Evolutionary conservation across 345 rosid species (phyloP), one percentile per base, ranked within the genome.

Genomic region (Lepidium africanum): DNA sequence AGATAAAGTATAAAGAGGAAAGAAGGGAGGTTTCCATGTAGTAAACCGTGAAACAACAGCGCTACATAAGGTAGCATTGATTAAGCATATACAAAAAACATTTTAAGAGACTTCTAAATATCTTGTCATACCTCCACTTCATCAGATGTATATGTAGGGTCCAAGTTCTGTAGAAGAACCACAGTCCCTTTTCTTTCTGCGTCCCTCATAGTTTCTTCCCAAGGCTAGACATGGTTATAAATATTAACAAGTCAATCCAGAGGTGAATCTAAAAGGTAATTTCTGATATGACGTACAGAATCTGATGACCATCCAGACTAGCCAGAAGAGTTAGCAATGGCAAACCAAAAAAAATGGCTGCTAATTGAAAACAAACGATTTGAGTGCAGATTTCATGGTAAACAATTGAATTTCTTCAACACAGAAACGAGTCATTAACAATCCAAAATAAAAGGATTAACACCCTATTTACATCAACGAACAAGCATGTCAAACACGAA

Each of bases 131-230:
- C 98, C 93, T 88, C 84, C 37, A 90, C 92, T 66, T 86, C 94
- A 2, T 58, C 59, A 50, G 90, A 80, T 48, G 86, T 83, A 74
- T 59, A 90, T 43, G 83, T 63, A 53, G 92, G 92, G 78, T 81
- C 90, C 85, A 93, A 72, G 79, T 90, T 90, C 60, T 59, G 89
- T 63, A 90, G 90, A 50, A 90, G 65, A 67, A 93, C 86, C 66
- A 90, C 82, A 30, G 43, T 86, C 55, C 80, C 90, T 52, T 70
- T 57, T 67, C 74, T 80, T 54, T 78, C 76, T 7, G 90, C 96
- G 41, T 46, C 69, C 40, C 57, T 75, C 78, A 92, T 74, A 52
- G 81, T 81, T 60, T 86, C 89, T 72, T 86, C 86, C 93, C 91
- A 93, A 63, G 90, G 80, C 98, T 92, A 78, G 30, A 30, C 63